Evolutionary conservation across 441 rosid species (phyloP), one percentile per base, ranked within the genome.

Genomic region (Adansonia rubrostipa): DNA sequence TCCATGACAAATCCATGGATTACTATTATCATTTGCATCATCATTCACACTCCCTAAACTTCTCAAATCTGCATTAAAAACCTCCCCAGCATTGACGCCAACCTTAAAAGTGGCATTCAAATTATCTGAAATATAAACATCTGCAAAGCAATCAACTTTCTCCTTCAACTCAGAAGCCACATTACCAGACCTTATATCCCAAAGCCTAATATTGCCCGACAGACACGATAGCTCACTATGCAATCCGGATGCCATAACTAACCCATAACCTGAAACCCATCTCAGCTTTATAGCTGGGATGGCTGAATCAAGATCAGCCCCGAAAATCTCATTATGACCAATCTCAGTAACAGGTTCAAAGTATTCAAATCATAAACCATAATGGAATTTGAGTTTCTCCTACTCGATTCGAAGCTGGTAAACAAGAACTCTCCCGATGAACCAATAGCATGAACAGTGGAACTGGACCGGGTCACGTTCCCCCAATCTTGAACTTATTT

Each of bases 201-300:
- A 95, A 51, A 95, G 84, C 78, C 83, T 87, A 15, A 92, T 85
- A 48, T 88, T 88, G 69, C 98, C 98, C 1, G 76, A 24, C 96
- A 97, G 76, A 24, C 96, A 97, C 0, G 94, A 91, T 0, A 91
- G 91, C 17, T 95, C 92, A 5, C 90, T 83, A 45, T 95, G 98
- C 40, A 97, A 93, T 44, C 99, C 99, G 7, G 98, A 83, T 51
- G 93, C 94, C 96, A 95, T 88, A 76, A 93, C 51, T 81, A 95
- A 66, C 64, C 83, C 84, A 65, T 78, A 84, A 70, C 90, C 80
- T 54, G 88, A 83, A 72, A 91, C 80, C 98, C 99, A 95, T 69
- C 81, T 86, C 87, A 95, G 61, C 81, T 93, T 93, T 4, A 87
- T 91, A 45, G 97, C 92, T 0, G 98, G 98, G 14, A 95, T 85